These are phyloP conservation scores for Didymellaceae sp. DNA, from an alignment of 2,329 filamentous ascomycete species.

Conservation along the genomic window DNA sequence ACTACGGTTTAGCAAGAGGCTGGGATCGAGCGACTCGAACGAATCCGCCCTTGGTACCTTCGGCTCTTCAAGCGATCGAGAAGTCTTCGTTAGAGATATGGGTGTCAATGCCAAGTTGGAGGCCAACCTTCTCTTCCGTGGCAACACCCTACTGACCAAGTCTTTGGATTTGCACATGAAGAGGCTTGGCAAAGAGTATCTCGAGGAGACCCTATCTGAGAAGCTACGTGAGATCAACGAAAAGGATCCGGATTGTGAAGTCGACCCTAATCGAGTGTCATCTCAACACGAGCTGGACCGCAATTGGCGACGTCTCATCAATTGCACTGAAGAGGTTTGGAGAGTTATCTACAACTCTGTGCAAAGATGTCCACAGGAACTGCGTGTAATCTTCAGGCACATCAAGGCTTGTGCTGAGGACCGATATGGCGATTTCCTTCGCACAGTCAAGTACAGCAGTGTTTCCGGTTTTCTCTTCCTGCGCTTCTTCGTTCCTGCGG, in stretches of 20 bases:
- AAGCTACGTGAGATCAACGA: slow-evolving; percentile 90
- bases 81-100: slow-evolving; percentile 77
- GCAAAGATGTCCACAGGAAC: slow-evolving; percentile 75
- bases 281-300: slow-evolving; percentile 74
- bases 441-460: slow-evolving; percentile 89
- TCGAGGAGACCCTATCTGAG: slow-evolving; percentile 84
- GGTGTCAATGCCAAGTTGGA: slow-evolving; percentile 81
- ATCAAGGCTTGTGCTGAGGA: slow-evolving; percentile 92
- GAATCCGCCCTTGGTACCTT: slow-evolving; percentile 54
- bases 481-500: slow-evolving; percentile 94
- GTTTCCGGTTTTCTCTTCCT: slow-evolving; percentile 95
- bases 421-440: slow-evolving; percentile 89
- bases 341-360: slow-evolving; percentile 79
- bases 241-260: slow-evolving; percentile 89
- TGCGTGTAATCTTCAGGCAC: slow-evolving; percentile 87
- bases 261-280: slow-evolving; percentile 82
- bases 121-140: slow-evolving; percentile 92
- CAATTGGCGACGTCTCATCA: slow-evolving; percentile 81
- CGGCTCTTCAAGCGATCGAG: slow-evolving; percentile 64
- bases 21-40: slow-evolving; percentile 72
- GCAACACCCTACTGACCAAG: slow-evolving; percentile 93
- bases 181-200: slow-evolving; percentile 87
- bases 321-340: slow-evolving; percentile 84
- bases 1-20: slow-evolving; percentile 72
- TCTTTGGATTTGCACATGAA: slow-evolving; percentile 96